Conservation (phyloP, 2,329 filamentous ascomycete species). For the Westerdykella sp. region DNA sequence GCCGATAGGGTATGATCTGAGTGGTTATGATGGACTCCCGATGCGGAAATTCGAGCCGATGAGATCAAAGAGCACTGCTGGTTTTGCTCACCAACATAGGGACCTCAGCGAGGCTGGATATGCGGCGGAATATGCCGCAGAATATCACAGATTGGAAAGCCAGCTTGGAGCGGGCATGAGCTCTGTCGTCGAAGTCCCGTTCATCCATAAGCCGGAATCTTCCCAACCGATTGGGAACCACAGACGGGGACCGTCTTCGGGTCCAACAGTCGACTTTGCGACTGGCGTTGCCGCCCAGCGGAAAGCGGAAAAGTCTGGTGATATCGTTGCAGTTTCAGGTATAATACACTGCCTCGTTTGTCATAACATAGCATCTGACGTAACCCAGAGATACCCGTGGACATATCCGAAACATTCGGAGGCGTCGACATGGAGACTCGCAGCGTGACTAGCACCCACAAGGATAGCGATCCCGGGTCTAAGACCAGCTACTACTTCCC, state of each 20-base stretch:
- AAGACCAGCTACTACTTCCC: conserved; percentile 38
- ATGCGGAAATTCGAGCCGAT: conserved; percentile 20
- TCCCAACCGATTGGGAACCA: conserved; percentile 13
- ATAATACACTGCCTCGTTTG: background rate
- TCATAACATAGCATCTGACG: background rate
- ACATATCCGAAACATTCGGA: conserved; percentile 38
- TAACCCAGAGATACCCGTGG: conserved; percentile 34
- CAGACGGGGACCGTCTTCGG: conserved; percentile 14
- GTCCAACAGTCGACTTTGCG: conserved; percentile 9
- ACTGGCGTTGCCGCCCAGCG: conserved; percentile 35
- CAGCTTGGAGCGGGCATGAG: conserved; percentile 35
- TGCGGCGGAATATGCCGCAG: conserved; percentile 29
- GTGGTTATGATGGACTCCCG: conserved; percentile 22
- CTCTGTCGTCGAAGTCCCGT: conserved; percentile 31
- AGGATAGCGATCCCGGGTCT: conserved; percentile 12
- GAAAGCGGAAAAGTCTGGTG: conserved; percentile 40
- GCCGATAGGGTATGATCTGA: conserved; percentile 23
- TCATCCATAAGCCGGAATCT: conserved; percentile 16
- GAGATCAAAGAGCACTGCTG: conserved; percentile 5
- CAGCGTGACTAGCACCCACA: conserved; percentile 18
- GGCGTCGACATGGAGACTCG: conserved; percentile 30
- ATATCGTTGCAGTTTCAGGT: conserved; percentile 37
- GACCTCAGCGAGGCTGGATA: conserved; percentile 24
- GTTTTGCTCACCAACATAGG: conserved; percentile 14
- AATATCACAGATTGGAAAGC: conserved; percentile 31